phyloP scores from a whole-genome alignment of 1,139 yeast species.

The Kazachstania sp. region DNA sequence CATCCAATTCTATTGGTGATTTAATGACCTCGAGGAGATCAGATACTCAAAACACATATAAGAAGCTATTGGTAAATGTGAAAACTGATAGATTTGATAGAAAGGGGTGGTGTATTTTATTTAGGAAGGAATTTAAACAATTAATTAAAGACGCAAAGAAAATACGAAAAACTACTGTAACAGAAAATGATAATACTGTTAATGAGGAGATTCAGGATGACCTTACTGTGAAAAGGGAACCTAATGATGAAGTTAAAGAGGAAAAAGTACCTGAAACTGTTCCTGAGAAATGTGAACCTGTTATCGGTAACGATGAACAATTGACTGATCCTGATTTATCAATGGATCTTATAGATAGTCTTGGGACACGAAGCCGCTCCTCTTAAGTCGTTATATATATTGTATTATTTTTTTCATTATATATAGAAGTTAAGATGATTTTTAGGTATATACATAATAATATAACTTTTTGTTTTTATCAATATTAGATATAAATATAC shows the following conservation, averaged over 20 bases:
- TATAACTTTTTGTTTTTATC: not conserved
- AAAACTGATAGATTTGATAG: conserved; percentile 34
- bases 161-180: not conserved
- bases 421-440: not conserved
- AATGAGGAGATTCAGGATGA: not conserved
- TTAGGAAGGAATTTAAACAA: conserved; percentile 44
- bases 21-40: conserved; percentile 18
- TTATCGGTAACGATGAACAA: not conserved
- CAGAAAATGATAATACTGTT: no score
- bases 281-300: no score
- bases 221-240: conserved; percentile 1
- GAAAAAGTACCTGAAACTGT: not conserved
- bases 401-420: not conserved
- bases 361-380: not conserved
- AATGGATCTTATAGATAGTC: conserved; percentile 2
- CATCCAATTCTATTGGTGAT: conserved; percentile 16
- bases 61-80: conserved; percentile 19
- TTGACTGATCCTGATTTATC: conserved; percentile 8
- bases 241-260: not conserved
- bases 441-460: not conserved
- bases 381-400: not conserved
- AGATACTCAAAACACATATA: conserved; percentile 10
- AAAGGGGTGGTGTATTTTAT: conserved; percentile 43
- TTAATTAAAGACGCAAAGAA: conserved; percentile 45
- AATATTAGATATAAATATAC: not conserved